Evolutionary conservation across 2,329 filamentous ascomycete species (phyloP).

Genomic region (Polytolypa hystricis): DNA sequence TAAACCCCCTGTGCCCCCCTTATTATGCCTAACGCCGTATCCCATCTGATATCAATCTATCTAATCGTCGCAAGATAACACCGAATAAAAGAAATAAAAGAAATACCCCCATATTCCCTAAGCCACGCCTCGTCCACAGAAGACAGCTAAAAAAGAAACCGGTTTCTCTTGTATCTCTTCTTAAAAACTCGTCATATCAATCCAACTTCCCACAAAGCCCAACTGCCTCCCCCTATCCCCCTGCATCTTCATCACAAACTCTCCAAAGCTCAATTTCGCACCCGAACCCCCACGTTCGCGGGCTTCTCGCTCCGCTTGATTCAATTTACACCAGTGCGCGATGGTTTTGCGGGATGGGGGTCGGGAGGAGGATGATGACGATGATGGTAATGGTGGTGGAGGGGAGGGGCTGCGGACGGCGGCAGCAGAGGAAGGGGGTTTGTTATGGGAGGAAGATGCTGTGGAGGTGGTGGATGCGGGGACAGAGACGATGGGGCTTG

Average conservation of each 20-base stretch:
- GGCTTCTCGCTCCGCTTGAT: slow-evolving; percentile 57
- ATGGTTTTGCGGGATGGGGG: slow-evolving; percentile 28
- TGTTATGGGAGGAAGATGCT: slow-evolving; percentile 23
- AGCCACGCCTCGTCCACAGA: neutral
- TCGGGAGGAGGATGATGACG: slow-evolving; percentile 12
- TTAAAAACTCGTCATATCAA: slow-evolving; percentile 59
- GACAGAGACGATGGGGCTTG: slow-evolving; percentile 17
- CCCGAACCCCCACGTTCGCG: slow-evolving; percentile 58
- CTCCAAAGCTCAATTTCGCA: slow-evolving; percentile 63
- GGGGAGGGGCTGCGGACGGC: too few relatives aligned
- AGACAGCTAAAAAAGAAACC: neutral
- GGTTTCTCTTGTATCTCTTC: neutral
- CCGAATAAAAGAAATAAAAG: neutral
- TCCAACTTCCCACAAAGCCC: slow-evolving; percentile 81
- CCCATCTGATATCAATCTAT: too few relatives aligned
- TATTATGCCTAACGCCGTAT: too few relatives aligned
- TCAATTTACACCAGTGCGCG: slow-evolving; percentile 40
- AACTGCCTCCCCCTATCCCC: slow-evolving; percentile 56
- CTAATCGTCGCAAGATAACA: too few relatives aligned
- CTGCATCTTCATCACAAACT: slow-evolving; percentile 68
- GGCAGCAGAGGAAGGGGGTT: slow-evolving; percentile 20
- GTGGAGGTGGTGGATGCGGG: slow-evolving; percentile 30
- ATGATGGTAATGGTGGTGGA: slow-evolving; percentile 8
- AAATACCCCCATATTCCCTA: neutral
- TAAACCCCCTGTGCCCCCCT: too few relatives aligned